phyloP scores from a whole-genome alignment of 495 filamentous ascomycete genomes.

The Aspergillus bertholletiae region DNA sequence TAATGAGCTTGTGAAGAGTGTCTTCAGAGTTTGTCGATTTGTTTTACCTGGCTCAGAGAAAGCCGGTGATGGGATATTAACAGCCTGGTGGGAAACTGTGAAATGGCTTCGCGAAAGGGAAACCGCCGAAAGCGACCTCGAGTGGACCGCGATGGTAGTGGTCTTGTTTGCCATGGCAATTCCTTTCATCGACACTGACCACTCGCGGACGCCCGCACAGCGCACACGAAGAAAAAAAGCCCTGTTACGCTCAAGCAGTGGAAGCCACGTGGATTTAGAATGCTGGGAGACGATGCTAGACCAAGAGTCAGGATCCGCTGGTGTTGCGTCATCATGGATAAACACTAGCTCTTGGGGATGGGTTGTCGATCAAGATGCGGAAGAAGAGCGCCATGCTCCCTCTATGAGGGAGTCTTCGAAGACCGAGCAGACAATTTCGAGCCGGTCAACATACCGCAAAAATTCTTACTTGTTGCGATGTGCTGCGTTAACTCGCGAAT shows the following conservation, averaged over 20 bases:
- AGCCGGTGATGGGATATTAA: constrained; percentile 59
- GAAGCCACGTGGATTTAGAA: constrained; percentile 51
- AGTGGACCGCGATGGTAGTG: constrained; percentile 78
- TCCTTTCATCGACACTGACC: constrained; percentile 41
- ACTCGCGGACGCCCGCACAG: constrained; percentile 32
- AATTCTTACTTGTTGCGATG: constrained; percentile 45
- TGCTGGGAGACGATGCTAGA: constrained; percentile 61
- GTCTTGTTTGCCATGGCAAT: constrained; percentile 63
- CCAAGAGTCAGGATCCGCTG: constrained; percentile 52
- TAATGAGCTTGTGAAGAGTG: constrained; percentile 53
- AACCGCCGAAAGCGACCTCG: constrained; percentile 50
- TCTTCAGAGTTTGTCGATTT: constrained; percentile 58
- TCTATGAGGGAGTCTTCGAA: constrained; percentile 21
- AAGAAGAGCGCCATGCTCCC: constrained; percentile 30
- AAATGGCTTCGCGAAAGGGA: constrained; percentile 59
- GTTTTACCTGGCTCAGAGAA: constrained; percentile 55
- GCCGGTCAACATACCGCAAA: constrained; percentile 39
- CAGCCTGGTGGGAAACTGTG: constrained; percentile 73
- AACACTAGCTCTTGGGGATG: constrained; percentile 67
- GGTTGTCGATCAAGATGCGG: constrained; percentile 58
- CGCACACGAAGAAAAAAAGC: constrained; percentile 46
- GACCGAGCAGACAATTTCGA: constrained; percentile 20
- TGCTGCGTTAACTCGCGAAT: constrained; percentile 47
- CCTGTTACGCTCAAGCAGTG: constrained; percentile 58
- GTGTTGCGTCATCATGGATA: constrained; percentile 62